Evolutionary conservation across 345 rosid genomes (phyloP).

Genomic region (Melaleuca quinquenervia): DNA sequence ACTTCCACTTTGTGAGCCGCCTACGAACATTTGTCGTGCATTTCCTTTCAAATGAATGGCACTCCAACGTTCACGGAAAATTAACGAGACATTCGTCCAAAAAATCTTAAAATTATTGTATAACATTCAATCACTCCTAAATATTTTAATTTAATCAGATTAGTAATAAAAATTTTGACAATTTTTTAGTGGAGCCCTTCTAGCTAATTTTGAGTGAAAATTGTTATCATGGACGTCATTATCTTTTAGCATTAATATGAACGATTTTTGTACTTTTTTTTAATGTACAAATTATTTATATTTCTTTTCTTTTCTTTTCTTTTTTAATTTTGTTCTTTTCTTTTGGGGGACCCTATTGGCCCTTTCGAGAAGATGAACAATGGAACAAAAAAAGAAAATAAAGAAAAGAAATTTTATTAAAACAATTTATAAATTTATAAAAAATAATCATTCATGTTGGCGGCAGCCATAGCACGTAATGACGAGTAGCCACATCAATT

Average conservation of each 20-base stretch:
- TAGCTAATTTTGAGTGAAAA: fast-evolving
- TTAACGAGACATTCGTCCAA: fast-evolving
- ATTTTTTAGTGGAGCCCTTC: background rate
- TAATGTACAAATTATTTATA: no score
- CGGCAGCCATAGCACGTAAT: fast-evolving
- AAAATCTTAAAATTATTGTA: fast-evolving
- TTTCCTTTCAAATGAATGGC: background rate
- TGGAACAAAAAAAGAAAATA: background rate
- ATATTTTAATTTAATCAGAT: background rate
- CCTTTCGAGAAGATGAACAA: background rate
- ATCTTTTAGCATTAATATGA: fast-evolving
- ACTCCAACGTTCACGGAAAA: background rate
- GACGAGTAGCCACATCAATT: background rate
- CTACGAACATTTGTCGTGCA: background rate
- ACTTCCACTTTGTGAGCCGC: background rate
- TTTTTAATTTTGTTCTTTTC: background rate
- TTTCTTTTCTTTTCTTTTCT: background rate
- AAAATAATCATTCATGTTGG: background rate
- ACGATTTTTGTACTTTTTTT: fast-evolving
- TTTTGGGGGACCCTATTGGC: background rate
- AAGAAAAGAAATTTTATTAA: background rate
- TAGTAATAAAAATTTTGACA: fast-evolving
- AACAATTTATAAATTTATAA: background rate
- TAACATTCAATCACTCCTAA: fast-evolving
- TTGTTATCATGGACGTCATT: fast-evolving